Evolutionary conservation across 1,139 yeast genomes (phyloP).

Genomic region (Geotrichum europaeum): DNA sequence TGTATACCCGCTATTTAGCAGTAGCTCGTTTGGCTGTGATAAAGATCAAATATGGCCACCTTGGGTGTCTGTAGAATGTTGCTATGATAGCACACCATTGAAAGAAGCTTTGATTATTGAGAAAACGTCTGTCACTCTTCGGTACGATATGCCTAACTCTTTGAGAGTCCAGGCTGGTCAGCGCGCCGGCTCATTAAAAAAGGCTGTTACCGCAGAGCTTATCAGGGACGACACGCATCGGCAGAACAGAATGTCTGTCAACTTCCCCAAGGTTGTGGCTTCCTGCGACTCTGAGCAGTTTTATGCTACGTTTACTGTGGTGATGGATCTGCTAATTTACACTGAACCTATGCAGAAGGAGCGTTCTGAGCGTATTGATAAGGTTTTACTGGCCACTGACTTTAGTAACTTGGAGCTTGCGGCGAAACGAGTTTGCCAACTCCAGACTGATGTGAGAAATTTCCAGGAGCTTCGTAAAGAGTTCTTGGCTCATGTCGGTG

Average conservation of each 20-base stretch:
- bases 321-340: conserved; percentile 60
- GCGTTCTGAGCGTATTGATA: conserved; percentile 55
- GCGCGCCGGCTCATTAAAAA: conserved; percentile 13
- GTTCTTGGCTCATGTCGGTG: conserved; percentile 33
- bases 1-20: conserved; percentile 40
- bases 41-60: conserved; percentile 64
- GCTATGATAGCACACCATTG: conserved; percentile 60
- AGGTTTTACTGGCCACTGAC: conserved; percentile 64
- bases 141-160: conserved; percentile 61
- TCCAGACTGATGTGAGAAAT: conserved; percentile 52
- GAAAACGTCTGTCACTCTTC: conserved; percentile 54
- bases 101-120: conserved; percentile 55
- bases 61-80: conserved; percentile 65
- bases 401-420: conserved; percentile 54
- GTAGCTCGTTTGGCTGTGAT: conserved; percentile 38
- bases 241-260: conserved; percentile 47
- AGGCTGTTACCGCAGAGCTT: conserved; percentile 19
- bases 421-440: conserved; percentile 44
- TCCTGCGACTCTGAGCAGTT: conserved; percentile 73
- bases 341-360: conserved; percentile 56
- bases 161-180: conserved; percentile 40
- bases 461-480: conserved; percentile 44
- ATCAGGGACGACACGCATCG: conserved; percentile 34
- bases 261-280: conserved; percentile 63
- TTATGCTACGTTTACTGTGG: conserved; percentile 55